These are phyloP conservation scores for Nadsonia fulvescens DNA, from an alignment of 805 yeast species.

Conservation along the genomic window DNA sequence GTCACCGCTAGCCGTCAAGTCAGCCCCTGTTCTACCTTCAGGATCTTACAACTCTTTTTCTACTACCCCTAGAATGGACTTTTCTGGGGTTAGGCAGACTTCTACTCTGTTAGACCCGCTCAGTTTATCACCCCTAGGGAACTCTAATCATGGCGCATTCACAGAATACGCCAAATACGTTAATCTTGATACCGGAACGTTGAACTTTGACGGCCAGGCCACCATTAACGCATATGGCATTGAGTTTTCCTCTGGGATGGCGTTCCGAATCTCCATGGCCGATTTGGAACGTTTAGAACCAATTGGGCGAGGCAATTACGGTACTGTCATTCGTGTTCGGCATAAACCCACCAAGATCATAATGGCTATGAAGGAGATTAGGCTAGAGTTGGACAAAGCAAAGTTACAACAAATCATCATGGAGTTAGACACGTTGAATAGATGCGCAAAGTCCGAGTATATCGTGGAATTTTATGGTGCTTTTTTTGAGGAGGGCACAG, in stretches of 20 bases:
- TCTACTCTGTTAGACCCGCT: too few relatives aligned
- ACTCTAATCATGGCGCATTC: constrained; percentile 26
- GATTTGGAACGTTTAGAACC: constrained; percentile 64
- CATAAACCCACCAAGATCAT: constrained; percentile 82
- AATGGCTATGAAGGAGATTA: constrained; percentile 96
- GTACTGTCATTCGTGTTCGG: constrained; percentile 79
- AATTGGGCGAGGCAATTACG: constrained; percentile 90
- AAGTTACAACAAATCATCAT: too few relatives aligned
- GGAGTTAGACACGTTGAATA: constrained; percentile 90
- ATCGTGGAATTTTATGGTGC: constrained; percentile 97
- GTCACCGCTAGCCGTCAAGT: too few relatives aligned
- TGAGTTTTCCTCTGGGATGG: constrained; percentile 69
- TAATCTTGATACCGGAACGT: constrained; percentile 76
- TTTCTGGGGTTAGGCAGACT: too few relatives aligned
- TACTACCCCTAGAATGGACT: too few relatives aligned
- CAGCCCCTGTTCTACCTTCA: too few relatives aligned
- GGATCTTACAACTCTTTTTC: too few relatives aligned
- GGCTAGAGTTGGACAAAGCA: too few relatives aligned
- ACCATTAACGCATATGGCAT: constrained; percentile 79
- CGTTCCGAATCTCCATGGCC: constrained; percentile 66
- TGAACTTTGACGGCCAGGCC: constrained; percentile 79
- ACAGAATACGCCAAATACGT: constrained; percentile 70
- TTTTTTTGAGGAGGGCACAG: constrained; percentile 93
- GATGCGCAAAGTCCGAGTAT: constrained; percentile 73
- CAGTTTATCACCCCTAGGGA: too few relatives aligned